Evolutionary conservation across 2,329 filamentous ascomycete genomes (phyloP), one percentile per base, ranked within the genome.

Genomic region (Lachnellula occidentalis): DNA sequence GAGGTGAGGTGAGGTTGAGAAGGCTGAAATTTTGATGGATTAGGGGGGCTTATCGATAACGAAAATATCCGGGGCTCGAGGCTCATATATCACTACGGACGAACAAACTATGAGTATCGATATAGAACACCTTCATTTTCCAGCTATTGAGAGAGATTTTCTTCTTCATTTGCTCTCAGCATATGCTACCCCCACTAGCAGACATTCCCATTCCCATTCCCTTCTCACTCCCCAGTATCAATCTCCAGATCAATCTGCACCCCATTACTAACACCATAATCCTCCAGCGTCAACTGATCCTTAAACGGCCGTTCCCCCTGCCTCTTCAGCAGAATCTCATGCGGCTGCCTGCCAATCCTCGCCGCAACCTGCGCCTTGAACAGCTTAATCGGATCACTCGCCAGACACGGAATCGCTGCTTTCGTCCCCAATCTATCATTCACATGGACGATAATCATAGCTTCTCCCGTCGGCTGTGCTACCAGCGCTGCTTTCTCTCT

Each of bases 351-450:
- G 2, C 92, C 92, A 65, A 96, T 95, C 59, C 88, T 82, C 41
- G 89, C 89, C 4, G 92, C 92, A 22, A 96, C 91, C 78, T 95
- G 87, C 46, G 91, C 86, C 74, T 96, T 96, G 75, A 96, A 90
- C 57, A 92, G 80, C 60, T 86, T 86, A 61, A 96, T 86, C 7
- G 85, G 86, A 73, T 97, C 92, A 3, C 84, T 87, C 0, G 89
- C 85, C 54, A 96, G 77, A 69, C 92, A 96, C 0, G 92, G 92
- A 60, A 97, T 94, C 50, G 89, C 87, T 15, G 92, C 90, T 67
- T 96, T 96, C n/a, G 92, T 96, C 12, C 92, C 92, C 36, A 97
- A 76, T n/a, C 92, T 82, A 72, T 97, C 92, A 70, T 97, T 97
- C 67, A 97, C 85, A 66, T 92, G 84, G 17, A 97, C 92, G 50